Evolutionary conservation across 768 basidiomycete species (phyloP), one percentile per base, ranked within the genome.

Genomic region (Daedaleopsis nitida): DNA sequence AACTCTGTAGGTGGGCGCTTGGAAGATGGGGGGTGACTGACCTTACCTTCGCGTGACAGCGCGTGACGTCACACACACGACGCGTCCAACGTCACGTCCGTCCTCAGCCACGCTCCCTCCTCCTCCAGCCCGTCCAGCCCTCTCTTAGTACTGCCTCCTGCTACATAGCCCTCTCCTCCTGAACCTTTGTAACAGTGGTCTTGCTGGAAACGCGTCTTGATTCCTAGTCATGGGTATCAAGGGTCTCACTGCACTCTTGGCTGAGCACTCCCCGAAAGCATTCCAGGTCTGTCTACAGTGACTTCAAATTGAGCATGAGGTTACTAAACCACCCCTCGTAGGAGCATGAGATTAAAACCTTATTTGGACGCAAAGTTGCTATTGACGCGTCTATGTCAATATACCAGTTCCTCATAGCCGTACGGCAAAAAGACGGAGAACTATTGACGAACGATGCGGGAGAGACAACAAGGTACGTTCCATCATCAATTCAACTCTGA

Each of bases 301-400:
- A 10, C 49, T 21, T 12, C 21, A 12, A 38, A 14, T 19, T 54
- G 27, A 32, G 27, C 42, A 21, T 42, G 21, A 38, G 54, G 55
- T 21, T 32, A 43, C 42, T 60, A 55, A 49, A 27, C 52, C 21
- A 14, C 17, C 17, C 11, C 42, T 24, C 17, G 60, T 72, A 89
- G 74, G 94, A 96, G 67, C 93, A 96, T 72, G 93, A 96, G 42
- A 98, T 98, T 58, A 96, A 97, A 78, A 95, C 93, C 24, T 87
- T 99, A 47, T 98, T 99, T 67, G 96, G 97, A 1, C 88, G 97
- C 68, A 98, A 98, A 79, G 95, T 98, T 66, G 96, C 96, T 60
- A 94, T 99, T 66, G 97, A 99, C 81, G 97, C 97, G 72, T 95
- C 92, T 62, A 94, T 95, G 92, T 92, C 89, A 2, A 95, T 96